Evolutionary conservation across 768 basidiomycete species (phyloP).

Genomic region (Paxillus involutus): DNA sequence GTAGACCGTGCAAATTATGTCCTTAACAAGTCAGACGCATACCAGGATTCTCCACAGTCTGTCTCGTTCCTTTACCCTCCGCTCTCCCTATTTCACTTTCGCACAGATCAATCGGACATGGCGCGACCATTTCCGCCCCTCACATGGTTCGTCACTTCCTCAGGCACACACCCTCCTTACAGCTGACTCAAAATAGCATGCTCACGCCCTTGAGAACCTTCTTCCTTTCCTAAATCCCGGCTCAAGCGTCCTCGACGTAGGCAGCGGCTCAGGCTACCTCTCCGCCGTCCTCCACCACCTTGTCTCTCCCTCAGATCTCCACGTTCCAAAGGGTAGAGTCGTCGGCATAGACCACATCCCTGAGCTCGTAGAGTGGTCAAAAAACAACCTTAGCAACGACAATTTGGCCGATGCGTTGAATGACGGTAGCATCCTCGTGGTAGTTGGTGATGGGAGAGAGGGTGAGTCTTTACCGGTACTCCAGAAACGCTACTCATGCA

Average conservation of each 20-base stretch:
- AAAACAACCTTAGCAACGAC: conserved; percentile 65
- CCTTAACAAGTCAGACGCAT: conserved; percentile 48
- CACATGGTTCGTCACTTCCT: conserved; percentile 71
- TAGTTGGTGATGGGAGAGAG: conserved; percentile 78
- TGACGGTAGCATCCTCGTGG: conserved; percentile 54
- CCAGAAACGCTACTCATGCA: background rate
- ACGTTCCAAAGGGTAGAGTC: conserved; percentile 50
- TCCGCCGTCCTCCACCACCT: conserved; percentile 80
- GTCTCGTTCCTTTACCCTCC: conserved; percentile 19
- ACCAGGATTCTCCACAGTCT: conserved; percentile 78
- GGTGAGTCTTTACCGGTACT: conserved; percentile 39
- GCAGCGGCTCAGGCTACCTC: conserved; percentile 86
- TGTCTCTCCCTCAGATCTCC: conserved; percentile 34
- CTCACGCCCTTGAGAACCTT: conserved; percentile 79
- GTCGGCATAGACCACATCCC: conserved; percentile 92
- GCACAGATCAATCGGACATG: conserved; percentile 69
- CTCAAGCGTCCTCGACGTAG: conserved; percentile 82
- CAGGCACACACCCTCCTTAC: background rate
- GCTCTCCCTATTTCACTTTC: background rate
- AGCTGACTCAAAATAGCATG: conserved; percentile 54
- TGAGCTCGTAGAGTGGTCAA: conserved; percentile 70
- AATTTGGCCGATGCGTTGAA: conserved; percentile 58
- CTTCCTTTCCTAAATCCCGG: conserved; percentile 70
- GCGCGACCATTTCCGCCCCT: conserved; percentile 93
- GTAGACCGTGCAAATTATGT: conserved; percentile 77